Evolutionary conservation across 176 grass and related monocot species (phyloP).

Genomic region (Carex scoparia): DNA sequence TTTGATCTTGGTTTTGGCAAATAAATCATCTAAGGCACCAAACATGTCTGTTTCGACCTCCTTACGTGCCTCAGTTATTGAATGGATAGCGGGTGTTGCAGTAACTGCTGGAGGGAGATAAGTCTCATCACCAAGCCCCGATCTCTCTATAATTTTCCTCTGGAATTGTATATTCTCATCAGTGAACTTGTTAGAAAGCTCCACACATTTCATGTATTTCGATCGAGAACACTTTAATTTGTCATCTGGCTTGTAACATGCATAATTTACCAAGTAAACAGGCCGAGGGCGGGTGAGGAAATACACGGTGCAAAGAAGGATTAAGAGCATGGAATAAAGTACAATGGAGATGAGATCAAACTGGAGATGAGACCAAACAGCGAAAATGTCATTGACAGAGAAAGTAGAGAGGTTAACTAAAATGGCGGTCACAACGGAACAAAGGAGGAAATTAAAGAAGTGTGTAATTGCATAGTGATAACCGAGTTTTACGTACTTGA

Average conservation of each 20-base stretch:
- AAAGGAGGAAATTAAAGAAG: constrained; percentile 46
- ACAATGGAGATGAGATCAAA: constrained; percentile 27
- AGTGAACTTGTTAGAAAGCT: constrained; percentile 36
- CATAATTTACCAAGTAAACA: constrained; percentile 61
- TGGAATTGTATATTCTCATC: constrained; percentile 59
- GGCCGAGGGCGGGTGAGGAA: constrained; percentile 42
- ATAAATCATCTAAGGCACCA: constrained; percentile 33
- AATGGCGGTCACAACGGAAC: constrained; percentile 11
- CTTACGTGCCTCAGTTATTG: constrained; percentile 30
- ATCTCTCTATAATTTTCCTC: constrained; percentile 48
- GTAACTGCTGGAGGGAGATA: constrained; percentile 9
- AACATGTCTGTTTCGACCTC: constrained; percentile 30
- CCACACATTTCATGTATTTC: constrained; percentile 49
- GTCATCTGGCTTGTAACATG: constrained; percentile 59
- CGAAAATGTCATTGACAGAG: constrained; percentile 26
- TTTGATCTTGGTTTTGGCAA: constrained; percentile 29
- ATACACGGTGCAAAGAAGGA: constrained; percentile 41
- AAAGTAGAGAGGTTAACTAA: constrained; percentile 52
- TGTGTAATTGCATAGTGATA: constrained; percentile 65
- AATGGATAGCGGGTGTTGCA: constrained; percentile 8
- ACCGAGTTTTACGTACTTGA: constrained; percentile 74
- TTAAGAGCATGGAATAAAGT: constrained; percentile 28
- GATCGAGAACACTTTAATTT: constrained; percentile 33
- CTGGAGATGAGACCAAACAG: constrained; percentile 21
- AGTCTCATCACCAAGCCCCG: constrained; percentile 38